Evolutionary conservation across 1,284 basidiomycete genomes (phyloP).

Genomic region (Cryptococcus sp.): DNA sequence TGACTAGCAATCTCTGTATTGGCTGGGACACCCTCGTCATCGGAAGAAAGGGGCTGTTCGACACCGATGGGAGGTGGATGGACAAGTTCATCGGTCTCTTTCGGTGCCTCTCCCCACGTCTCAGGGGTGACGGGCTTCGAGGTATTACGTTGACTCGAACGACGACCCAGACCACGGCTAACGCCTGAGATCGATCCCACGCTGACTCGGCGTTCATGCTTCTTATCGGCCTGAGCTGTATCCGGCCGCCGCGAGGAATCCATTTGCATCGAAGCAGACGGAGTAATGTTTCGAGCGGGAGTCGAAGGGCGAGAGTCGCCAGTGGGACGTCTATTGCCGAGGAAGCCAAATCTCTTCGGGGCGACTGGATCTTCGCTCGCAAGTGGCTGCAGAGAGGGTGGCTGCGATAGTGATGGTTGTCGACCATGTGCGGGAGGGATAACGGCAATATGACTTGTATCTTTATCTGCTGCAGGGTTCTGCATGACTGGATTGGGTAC

Average conservation of each 20-base stretch:
- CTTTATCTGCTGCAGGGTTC: conserved; percentile 42
- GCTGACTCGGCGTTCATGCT: conserved; percentile 67
- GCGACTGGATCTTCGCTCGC: conserved; percentile 14
- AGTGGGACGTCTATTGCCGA: conserved; percentile 17
- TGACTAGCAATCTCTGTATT: conserved; percentile 10
- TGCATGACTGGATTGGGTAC: conserved; percentile 42
- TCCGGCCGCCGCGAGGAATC: conserved; percentile 57
- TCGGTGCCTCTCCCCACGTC: conserved; percentile 21
- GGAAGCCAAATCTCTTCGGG: conserved; percentile 22
- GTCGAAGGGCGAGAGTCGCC: conserved; percentile 7
- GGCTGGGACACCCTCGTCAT: conserved; percentile 18
- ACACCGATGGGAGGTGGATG: not conserved
- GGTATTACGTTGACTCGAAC: conserved; percentile 20
- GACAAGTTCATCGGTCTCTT: conserved; percentile 17
- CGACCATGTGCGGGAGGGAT: conserved; percentile 45
- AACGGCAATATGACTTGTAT: conserved; percentile 37
- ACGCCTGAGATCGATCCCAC: conserved; percentile 36
- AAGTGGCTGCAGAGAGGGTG: conserved; percentile 6
- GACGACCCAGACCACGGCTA: conserved; percentile 23
- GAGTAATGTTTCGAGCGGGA: conserved; percentile 9
- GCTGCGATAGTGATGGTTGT: conserved; percentile 57
- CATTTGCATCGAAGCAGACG: conserved; percentile 23
- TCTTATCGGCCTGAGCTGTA: conserved; percentile 65
- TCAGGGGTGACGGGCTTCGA: conserved; percentile 13
- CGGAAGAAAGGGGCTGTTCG: not conserved